Base-by-base conservation (phyloP, 2,329 filamentous ascomycete genomes). In the Hypoxylon sp. region DNA sequence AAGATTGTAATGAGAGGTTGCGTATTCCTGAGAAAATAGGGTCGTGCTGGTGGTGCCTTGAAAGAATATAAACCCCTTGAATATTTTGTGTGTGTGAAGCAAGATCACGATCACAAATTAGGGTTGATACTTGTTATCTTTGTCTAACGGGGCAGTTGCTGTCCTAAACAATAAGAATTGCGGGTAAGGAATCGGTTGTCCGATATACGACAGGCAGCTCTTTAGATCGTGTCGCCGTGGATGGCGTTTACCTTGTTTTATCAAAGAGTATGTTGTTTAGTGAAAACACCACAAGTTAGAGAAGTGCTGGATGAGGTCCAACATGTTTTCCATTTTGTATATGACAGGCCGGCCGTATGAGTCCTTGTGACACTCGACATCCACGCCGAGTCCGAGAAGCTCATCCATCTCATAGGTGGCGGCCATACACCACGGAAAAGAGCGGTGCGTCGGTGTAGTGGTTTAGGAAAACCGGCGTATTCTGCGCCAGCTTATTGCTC, bases 21-120 rank as follows among this genome's bases (percentile, higher is more conserved):
- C 28, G 28, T 30, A 30, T 30, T 30, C 28, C 28, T 30, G 28
- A 36, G 34, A 36, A 36, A n/a, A 36, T 36, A n/a, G 34, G 34
- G 14, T 36, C 14, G 34, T 36, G 34, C 2, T 30, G 46, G 1
- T 34, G 30, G 21, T 38, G 50, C 1, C 9, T 13, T 41, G 34
- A 53, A 28, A 53, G 14, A 25, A 53, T 25, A 53, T 11, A 25
- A 38, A 34, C 21, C 34, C 6, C 13, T 41, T 53, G 21, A 19
- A 2, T 17, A 32, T 3, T n/a, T 10, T 53, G 5, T 21, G n/a
- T 13, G 32, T 7, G 50, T 53, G 50, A 53, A 41, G 32, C 17
- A 53, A 17, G 13, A 25, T 53, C 50, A 53, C 50, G 50, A 53
- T 13, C 19, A 1, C 41, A 17, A 41, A 17, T 41, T 19, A 41